Conservation (phyloP, 2,329 filamentous ascomycete genomes). For the Fusarium sp. region DNA sequence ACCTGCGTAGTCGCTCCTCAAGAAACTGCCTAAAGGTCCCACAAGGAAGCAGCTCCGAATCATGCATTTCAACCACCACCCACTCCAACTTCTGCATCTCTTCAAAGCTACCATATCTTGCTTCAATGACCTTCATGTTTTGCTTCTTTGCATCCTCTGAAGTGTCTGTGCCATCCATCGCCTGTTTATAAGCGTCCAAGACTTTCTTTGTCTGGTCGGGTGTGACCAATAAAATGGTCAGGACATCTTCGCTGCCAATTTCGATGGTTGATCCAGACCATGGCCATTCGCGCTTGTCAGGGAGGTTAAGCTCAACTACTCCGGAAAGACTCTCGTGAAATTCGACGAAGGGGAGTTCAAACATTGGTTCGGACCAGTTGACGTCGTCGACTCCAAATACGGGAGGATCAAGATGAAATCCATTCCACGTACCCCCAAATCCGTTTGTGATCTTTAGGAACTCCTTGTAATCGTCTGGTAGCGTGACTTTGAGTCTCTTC, state of each 20-base stretch:
- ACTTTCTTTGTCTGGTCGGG: conserved; percentile 10
- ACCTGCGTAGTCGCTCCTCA: neutral
- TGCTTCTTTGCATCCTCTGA: conserved; percentile 17
- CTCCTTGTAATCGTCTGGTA: conserved; percentile 35
- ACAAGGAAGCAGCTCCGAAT: neutral
- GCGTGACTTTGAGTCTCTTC: neutral
- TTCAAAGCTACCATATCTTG: conserved; percentile 30
- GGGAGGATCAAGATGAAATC: conserved; percentile 13
- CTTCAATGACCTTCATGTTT: conserved; percentile 5
- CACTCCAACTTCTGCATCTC: conserved; percentile 28
- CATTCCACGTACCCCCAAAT: conserved; percentile 34
- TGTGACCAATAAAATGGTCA: conserved; percentile 3
- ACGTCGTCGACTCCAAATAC: conserved; percentile 20
- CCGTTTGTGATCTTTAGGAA: conserved; percentile 37
- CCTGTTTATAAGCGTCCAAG: conserved; percentile 19
- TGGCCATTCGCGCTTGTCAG: conserved; percentile 18
- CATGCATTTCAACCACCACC: conserved; percentile 3
- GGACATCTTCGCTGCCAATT: conserved; percentile 16
- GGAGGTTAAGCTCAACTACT: neutral
- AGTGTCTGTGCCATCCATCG: neutral
- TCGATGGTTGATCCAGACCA: conserved; percentile 1
- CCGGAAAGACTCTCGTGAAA: conserved; percentile 16
- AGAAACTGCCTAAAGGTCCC: conserved; percentile 24
- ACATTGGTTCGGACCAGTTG: conserved; percentile 5
- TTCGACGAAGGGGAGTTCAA: conserved; percentile 1